Evolutionary conservation across 176 grass and related monocot genomes (phyloP).

Genomic region (Oryza nivara): DNA sequence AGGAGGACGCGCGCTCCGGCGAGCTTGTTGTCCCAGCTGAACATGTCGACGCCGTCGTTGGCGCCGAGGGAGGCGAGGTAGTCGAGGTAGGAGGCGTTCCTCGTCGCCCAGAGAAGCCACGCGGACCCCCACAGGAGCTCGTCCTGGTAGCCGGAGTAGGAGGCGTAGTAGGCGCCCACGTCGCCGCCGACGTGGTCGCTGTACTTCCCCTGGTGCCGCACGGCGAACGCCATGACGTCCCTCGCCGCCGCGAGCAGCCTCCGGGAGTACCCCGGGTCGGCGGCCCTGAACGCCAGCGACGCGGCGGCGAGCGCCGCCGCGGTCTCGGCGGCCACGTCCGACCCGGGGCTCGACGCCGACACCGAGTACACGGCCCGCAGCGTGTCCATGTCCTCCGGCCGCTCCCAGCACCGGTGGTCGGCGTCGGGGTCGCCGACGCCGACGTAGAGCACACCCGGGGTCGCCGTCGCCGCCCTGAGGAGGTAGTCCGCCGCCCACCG

Average conservation of each 20-base stretch:
- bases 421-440: conserved; percentile 80
- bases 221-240: conserved; percentile 60
- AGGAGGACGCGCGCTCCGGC: conserved; percentile 79
- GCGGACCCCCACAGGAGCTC: conserved; percentile 80
- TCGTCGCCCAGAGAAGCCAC: conserved; percentile 81
- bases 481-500: conserved; percentile 91
- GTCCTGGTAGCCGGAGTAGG: conserved; percentile 85
- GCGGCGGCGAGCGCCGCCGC: conserved; percentile 81
- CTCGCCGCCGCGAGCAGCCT: conserved; percentile 52
- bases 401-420: conserved; percentile 86
- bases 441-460: conserved; percentile 66
- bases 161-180: conserved; percentile 66
- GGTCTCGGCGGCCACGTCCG: conserved; percentile 77
- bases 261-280: conserved; percentile 47
- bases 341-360: conserved; percentile 59
- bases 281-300: conserved; percentile 38
- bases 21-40: conserved; percentile 98
- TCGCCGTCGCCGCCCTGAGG: conserved; percentile 61
- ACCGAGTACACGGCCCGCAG: conserved; percentile 68
- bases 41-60: conserved; percentile 72
- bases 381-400: conserved; percentile 91
- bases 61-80: conserved; percentile 53
- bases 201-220: conserved; percentile 60
- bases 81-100: conserved; percentile 61
- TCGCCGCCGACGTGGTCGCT: conserved; percentile 56